Conservation (phyloP, 2,329 filamentous ascomycete species). For the Alternaria triticimaculans region DNA sequence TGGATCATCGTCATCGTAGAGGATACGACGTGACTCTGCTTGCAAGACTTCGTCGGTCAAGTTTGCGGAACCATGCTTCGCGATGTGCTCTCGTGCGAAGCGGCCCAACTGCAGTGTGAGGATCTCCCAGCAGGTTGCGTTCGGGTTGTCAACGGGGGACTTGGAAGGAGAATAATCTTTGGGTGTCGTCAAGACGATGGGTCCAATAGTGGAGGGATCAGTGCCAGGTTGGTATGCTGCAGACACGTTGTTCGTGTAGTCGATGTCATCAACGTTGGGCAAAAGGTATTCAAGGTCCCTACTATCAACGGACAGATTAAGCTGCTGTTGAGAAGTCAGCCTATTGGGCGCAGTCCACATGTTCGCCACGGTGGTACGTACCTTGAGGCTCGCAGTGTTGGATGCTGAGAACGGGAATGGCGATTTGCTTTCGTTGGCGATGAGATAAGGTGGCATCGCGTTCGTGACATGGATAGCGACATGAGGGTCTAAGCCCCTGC, state of each 20-base stretch:
- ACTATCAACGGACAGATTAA: slow-evolving; percentile 19
- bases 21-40: slow-evolving; percentile 53
- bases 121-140: slow-evolving; percentile 58
- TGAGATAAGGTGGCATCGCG: slow-evolving; percentile 61
- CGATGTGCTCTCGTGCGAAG: slow-evolving; percentile 51
- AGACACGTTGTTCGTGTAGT: slow-evolving; percentile 16
- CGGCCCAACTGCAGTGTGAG: slow-evolving; percentile 55
- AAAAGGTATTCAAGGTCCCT: slow-evolving; percentile 38
- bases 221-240: slow-evolving; percentile 22
- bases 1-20: slow-evolving; percentile 57
- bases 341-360: background rate
- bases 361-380: slow-evolving; percentile 15
- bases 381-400: slow-evolving; percentile 41
- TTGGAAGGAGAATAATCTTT: slow-evolving; percentile 19
- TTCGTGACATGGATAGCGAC: slow-evolving; percentile 58
- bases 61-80: slow-evolving; percentile 42
- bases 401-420: slow-evolving; percentile 58
- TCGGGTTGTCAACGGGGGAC: slow-evolving; percentile 19
- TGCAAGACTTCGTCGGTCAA: slow-evolving; percentile 60
- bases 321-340: slow-evolving; percentile 25
- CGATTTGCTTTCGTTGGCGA: slow-evolving; percentile 55
- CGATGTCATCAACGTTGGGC: slow-evolving; percentile 14
- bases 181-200: slow-evolving; percentile 26
- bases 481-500: slow-evolving; percentile 58
- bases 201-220: slow-evolving; percentile 20